Evolutionary conservation across 768 basidiomycete genomes (phyloP).

Genomic region (Lentinula raphanica): DNA sequence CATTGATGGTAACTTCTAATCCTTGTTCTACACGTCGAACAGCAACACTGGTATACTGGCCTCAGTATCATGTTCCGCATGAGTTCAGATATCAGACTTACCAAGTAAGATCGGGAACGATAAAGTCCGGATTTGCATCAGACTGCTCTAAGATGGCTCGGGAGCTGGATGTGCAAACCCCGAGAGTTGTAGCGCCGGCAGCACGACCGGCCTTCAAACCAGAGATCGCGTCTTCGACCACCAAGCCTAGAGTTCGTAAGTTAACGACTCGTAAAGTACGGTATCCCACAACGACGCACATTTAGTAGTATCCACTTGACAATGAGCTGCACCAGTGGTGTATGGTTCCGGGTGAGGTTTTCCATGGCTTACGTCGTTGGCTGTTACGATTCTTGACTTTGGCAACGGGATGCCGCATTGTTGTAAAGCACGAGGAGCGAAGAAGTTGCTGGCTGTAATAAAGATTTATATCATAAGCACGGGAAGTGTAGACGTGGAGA

Average conservation of each 20-base stretch:
- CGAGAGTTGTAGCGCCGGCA: slow-evolving; percentile 72
- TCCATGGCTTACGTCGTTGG: slow-evolving; percentile 63
- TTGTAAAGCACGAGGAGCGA: slow-evolving; percentile 61
- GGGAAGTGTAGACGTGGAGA: background rate
- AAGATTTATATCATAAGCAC: slow-evolving; percentile 1
- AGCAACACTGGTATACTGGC: background rate
- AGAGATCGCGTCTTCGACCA: slow-evolving; percentile 87
- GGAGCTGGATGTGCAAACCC: slow-evolving; percentile 77
- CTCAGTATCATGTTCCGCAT: background rate
- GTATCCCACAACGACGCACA: slow-evolving; percentile 35
- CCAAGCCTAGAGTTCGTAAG: slow-evolving; percentile 49
- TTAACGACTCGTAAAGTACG: too few relatives aligned
- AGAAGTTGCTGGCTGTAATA: slow-evolving; percentile 69
- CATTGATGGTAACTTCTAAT: background rate
- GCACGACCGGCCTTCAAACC: slow-evolving; percentile 72
- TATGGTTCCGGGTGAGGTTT: slow-evolving; percentile 92
- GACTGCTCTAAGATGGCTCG: slow-evolving; percentile 37
- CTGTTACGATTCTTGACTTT: slow-evolving; percentile 60
- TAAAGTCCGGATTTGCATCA: slow-evolving; percentile 52
- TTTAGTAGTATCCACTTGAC: slow-evolving; percentile 48
- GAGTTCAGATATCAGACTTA: slow-evolving; percentile 24
- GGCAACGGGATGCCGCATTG: slow-evolving; percentile 60
- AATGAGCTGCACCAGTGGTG: slow-evolving; percentile 62
- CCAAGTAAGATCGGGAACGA: slow-evolving; percentile 66
- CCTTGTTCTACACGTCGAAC: slow-evolving; percentile 1